phyloP scores from a whole-genome alignment of 768 basidiomycete species.

The Daedaleopsis nitida region DNA sequence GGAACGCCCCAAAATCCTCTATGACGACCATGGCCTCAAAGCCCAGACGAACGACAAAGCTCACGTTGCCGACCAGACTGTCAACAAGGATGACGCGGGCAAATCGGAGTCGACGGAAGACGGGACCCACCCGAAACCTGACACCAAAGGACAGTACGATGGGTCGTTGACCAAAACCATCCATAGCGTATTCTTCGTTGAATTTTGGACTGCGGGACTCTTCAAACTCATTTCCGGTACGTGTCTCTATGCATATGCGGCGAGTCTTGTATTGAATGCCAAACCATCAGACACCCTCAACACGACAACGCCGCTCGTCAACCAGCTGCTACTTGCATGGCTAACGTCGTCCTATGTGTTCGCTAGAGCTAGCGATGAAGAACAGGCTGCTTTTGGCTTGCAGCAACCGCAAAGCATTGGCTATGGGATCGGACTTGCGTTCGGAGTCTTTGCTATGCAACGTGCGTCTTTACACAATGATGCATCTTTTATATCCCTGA shows the following conservation, averaged over 20 bases:
- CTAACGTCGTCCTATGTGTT: conserved; percentile 51
- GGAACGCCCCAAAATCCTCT: conserved; percentile 38
- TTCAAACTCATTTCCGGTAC: conserved; percentile 45
- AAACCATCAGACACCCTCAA: conserved; percentile 43
- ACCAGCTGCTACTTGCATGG: conserved; percentile 62
- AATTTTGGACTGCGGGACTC: conserved; percentile 51
- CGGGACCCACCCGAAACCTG: background rate
- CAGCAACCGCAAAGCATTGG: conserved; percentile 51
- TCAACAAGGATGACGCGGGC: background rate
- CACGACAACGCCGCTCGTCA: conserved; percentile 58
- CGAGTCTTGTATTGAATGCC: too few relatives aligned
- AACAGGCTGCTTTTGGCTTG: conserved; percentile 38
- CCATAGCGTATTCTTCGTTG: conserved; percentile 45
- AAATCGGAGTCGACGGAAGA: background rate
- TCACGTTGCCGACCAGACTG: background rate
- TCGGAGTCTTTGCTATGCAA: conserved; percentile 64
- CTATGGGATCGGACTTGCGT: conserved; percentile 61
- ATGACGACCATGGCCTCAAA: background rate
- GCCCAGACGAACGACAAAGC: background rate
- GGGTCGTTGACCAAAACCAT: conserved; percentile 53
- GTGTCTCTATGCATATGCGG: background rate
- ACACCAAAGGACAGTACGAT: conserved; percentile 38
- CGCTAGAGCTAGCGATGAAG: conserved; percentile 37
- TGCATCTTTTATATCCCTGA: background rate
- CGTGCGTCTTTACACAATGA: conserved; percentile 31